Base-by-base conservation (phyloP, 345 rosid species). In the Mercurialis annua region DNA sequence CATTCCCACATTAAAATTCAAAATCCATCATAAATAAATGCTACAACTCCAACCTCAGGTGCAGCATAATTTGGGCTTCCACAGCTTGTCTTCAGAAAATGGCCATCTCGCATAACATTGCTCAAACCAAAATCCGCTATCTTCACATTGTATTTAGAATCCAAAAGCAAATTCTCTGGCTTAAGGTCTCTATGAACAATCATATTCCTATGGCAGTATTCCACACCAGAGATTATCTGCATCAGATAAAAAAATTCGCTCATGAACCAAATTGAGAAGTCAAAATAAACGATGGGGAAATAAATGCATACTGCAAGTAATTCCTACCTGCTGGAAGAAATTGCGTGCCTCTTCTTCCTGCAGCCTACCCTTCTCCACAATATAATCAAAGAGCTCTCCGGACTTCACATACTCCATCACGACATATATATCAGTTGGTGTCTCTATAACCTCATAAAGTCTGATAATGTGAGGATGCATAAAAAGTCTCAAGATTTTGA, bases 61-160 rank as follows among this genome's bases (percentile, higher is more conserved):
- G 99, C 99, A 49, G 99, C 99, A 77, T 95, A 95, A 73, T 92
- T 90, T 66, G 97, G 96, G 75, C 99, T 95, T 42, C 99, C 99
- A 69, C 99, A 95, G 70, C 96, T 85, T 54, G 97, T 90, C 79
- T 90, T 92, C 59, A 95, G 75, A 70, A 92, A 90, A 78, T 87
- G 93, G 49, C 99, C 99, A 81, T 95, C 99, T 64, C 92, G 81
- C 97, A 95, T 92, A 64, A 90, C 72, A 68, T 90, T 95, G 82
- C 99, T 92, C 72, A 95, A 74, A 20, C 99, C 99, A 84, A 95
- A 95, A 84, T 95, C 99, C 73, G 96, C 96, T 77, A 95, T 88
- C 76, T 95, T 95, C 66, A 95, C 95, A 55, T 90, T 89, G 67
- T 90, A 81, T 76, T 85, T 95, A 29, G 94, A 88, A 80, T 87